Evolutionary conservation across 192 early-diverging fungal genomes (phyloP).

Genomic region (Linnemannia elongata): DNA sequence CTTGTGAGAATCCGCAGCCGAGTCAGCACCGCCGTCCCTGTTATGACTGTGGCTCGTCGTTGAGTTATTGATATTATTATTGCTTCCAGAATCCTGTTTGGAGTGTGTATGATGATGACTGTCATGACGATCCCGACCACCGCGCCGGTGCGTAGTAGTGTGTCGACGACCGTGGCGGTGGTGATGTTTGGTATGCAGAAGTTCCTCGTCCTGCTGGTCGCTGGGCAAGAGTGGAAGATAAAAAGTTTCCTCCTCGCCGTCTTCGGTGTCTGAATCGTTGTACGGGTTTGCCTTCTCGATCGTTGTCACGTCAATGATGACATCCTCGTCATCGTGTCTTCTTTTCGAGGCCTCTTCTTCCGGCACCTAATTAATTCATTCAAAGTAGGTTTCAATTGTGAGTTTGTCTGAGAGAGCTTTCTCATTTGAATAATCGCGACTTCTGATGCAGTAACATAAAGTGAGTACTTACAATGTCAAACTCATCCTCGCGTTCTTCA

Average conservation of each 20-base stretch:
- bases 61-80: background rate
- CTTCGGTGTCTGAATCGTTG: constrained; percentile 62
- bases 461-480: constrained; percentile 75
- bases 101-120: background rate
- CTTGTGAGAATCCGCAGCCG: background rate
- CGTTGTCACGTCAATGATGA: constrained; percentile 63
- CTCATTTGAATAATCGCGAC: background rate
- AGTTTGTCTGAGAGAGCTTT: background rate
- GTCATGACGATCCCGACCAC: constrained; percentile 15
- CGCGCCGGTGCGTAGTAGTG: background rate
- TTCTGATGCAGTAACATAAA: background rate
- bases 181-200: constrained; percentile 25
- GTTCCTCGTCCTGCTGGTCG: constrained; percentile 45
- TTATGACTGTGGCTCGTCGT: background rate
- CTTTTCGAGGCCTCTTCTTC: constrained; percentile 61
- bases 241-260: constrained; percentile 61
- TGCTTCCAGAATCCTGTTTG: background rate
- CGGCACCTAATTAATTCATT: constrained; percentile 16
- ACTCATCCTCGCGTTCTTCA: constrained; percentile 93
- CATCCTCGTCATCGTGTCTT: constrained; percentile 61
- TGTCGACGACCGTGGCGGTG: constrained; percentile 14
- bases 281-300: constrained; percentile 64
- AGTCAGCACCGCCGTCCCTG: background rate
- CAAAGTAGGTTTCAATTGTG: background rate
- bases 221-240: constrained; percentile 59